These are phyloP conservation scores for Arctostaphylos glauca DNA, from an alignment of 148 eudicot species.

Conservation along the genomic window DNA sequence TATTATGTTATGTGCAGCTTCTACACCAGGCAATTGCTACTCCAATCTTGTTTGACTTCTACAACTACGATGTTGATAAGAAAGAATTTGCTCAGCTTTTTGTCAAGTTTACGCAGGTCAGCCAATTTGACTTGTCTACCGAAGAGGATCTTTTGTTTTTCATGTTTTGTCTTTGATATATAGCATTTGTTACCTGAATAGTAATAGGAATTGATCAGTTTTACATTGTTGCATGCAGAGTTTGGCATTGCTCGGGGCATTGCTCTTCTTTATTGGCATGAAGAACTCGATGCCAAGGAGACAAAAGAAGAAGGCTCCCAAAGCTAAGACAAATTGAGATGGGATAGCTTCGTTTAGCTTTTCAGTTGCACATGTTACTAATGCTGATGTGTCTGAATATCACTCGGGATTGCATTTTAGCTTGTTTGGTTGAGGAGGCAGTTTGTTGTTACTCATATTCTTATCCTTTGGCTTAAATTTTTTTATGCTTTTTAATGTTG, in stretches of 20 bases:
- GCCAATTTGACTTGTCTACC: constrained; percentile 10
- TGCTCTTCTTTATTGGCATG: constrained; percentile 87
- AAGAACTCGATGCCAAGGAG: constrained; percentile 80
- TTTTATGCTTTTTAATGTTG: not conserved
- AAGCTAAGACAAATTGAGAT: constrained; percentile 16
- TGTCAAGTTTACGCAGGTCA: constrained; percentile 76
- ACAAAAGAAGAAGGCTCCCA: constrained; percentile 42
- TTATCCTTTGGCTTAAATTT: not conserved
- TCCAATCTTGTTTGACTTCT: constrained; percentile 83
- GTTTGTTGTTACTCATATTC: not conserved
- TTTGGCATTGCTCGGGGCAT: constrained; percentile 71
- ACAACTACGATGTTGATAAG: constrained; percentile 71
- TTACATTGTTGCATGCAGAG: constrained; percentile 38
- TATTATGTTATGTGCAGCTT: constrained; percentile 36
- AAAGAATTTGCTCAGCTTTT: constrained; percentile 63
- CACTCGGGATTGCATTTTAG: not conserved
- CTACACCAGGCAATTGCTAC: constrained; percentile 65
- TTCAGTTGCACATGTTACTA: not conserved
- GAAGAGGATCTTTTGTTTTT: not conserved
- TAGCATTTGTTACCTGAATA: not conserved
- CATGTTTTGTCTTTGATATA: not conserved
- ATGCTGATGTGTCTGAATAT: not conserved
- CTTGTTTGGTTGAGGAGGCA: not conserved
- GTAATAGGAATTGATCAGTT: not conserved
- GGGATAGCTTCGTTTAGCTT: not conserved